Evolutionary conservation across 176 grass and related monocot species (phyloP).

Genomic region (Lolium rigidum): DNA sequence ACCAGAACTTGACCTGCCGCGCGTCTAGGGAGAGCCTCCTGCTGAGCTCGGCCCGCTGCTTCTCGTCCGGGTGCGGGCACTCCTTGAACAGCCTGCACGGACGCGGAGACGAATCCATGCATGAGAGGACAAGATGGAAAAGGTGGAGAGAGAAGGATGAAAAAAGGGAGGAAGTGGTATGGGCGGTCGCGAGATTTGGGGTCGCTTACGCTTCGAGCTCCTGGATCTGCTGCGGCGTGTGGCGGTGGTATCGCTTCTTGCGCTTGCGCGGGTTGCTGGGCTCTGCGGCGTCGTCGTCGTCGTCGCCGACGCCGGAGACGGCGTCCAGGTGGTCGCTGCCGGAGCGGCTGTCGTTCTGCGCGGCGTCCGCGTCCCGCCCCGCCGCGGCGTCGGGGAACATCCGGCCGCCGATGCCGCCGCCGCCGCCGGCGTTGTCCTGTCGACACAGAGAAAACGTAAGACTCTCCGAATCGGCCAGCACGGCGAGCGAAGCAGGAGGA

Average conservation of each 20-base stretch:
- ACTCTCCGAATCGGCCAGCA: background rate
- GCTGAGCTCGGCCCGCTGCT: conserved; percentile 93
- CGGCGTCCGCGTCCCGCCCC: conserved; percentile 37
- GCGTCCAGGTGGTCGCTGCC: conserved; percentile 89
- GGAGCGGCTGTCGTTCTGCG: conserved; percentile 85
- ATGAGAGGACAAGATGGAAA: conserved; percentile 45
- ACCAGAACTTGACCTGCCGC: conserved; percentile 99
- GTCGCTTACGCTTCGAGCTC: conserved; percentile 84
- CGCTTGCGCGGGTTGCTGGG: conserved; percentile 78
- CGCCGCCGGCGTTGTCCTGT: conserved; percentile 48
- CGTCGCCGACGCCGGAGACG: conserved; percentile 62
- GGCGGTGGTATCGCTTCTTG: conserved; percentile 94
- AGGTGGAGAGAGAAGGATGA: background rate
- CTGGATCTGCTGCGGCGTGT: conserved; percentile 98
- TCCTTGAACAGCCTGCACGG: conserved; percentile 87
- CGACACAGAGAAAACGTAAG: background rate
- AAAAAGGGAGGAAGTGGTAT: background rate
- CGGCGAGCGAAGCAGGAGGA: background rate
- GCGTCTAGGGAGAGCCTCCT: conserved; percentile 72
- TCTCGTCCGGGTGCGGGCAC: conserved; percentile 96
- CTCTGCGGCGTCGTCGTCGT: conserved; percentile 63
- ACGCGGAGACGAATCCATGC: conserved; percentile 34
- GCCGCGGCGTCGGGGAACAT: background rate
- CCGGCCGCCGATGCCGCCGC: conserved; percentile 7
- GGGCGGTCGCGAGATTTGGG: background rate